These are phyloP conservation scores for Nephelium lappaceum DNA, from an alignment of 345 rosid species.

Conservation along the genomic window DNA sequence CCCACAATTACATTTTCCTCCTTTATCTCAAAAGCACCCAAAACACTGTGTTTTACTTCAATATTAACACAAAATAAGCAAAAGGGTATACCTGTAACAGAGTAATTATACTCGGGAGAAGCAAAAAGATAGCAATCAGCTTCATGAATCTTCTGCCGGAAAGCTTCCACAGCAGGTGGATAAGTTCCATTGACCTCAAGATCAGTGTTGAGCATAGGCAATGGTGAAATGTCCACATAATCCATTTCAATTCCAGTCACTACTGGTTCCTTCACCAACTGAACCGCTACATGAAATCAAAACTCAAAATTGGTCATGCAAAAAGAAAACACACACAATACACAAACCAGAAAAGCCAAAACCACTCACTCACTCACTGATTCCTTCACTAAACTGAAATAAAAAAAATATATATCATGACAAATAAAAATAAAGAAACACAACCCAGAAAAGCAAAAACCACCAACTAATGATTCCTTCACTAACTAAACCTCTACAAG, in stretches of 20 bases:
- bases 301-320: background rate
- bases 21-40: background rate
- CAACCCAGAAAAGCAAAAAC: background rate
- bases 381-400: too few relatives aligned
- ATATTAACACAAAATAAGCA: background rate
- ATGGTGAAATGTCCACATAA: constrained; percentile 53
- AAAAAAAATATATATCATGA: too few relatives aligned
- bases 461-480: too few relatives aligned
- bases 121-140: constrained; percentile 83
- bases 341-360: background rate
- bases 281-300: constrained; percentile 38
- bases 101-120: constrained; percentile 79
- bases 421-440: background rate
- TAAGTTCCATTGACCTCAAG: constrained; percentile 58
- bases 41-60: background rate
- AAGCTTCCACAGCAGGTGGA: constrained; percentile 65
- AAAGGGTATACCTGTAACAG: constrained; percentile 53
- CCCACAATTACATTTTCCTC: background rate
- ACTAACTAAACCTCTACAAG: too few relatives aligned
- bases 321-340: background rate
- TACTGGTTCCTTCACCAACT: constrained; percentile 41
- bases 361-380: too few relatives aligned
- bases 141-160: constrained; percentile 57
- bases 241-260: constrained; percentile 54
- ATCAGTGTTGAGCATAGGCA: constrained; percentile 76